These are phyloP conservation scores for Allium cepa DNA, from an alignment of 106 monocot genomes.

Conservation along the genomic window DNA sequence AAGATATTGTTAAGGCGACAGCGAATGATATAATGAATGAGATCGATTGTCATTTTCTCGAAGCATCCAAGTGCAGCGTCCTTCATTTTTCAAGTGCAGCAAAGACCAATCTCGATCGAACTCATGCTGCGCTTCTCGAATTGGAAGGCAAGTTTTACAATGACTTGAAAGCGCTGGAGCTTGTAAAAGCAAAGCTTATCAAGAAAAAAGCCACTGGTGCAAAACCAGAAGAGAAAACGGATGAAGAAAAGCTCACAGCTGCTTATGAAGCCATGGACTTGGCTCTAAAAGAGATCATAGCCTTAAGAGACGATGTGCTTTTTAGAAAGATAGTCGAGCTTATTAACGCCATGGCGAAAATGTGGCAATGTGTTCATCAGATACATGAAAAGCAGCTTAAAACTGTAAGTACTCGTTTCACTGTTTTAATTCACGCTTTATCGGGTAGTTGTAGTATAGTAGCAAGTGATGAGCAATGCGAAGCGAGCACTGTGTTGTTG, in stretches of 20 bases:
- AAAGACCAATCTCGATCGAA: too few species aligned
- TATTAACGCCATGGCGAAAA: neutral
- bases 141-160: neutral
- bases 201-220: neutral
- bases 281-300: neutral
- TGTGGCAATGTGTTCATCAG: neutral
- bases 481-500: conserved; percentile 1
- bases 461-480: neutral
- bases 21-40: conserved; percentile 12
- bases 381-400: neutral
- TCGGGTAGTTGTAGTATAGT: too few species aligned
- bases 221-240: neutral
- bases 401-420: neutral
- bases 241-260: neutral
- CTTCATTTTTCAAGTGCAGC: too few species aligned
- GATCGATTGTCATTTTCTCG: conserved; percentile 36
- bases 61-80: conserved; percentile 5
- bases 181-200: neutral
- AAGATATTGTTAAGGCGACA: conserved; percentile 4
- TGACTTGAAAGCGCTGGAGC: conserved; percentile 2
- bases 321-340: neutral
- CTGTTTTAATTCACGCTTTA: neutral
- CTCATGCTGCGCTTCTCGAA: conserved; percentile 1
- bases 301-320: conserved; percentile 2
- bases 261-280: neutral